Percentiles rank a stretch among this genome's conserved stretches.
phyloP scores from a whole-genome alignment of 345 rosid genomes.

The Isatis tinctoria region DNA sequence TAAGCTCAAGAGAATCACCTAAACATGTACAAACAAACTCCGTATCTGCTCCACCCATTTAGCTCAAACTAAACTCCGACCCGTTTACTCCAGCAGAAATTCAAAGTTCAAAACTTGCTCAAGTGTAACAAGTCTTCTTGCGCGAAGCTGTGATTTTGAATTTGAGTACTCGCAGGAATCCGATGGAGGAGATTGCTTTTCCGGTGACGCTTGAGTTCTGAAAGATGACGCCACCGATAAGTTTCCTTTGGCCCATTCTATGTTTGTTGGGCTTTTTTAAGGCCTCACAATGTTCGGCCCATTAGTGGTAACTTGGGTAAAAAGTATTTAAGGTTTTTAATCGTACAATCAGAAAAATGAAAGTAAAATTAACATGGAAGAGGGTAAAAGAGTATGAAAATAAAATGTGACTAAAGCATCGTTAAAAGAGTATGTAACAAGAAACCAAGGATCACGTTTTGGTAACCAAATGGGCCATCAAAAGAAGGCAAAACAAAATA shows the following conservation, averaged over 20 bases:
- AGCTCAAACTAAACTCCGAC: background rate
- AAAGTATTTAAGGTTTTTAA: background rate
- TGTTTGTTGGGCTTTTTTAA: background rate
- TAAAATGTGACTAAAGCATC: conserved; percentile 26
- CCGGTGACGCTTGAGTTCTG: background rate
- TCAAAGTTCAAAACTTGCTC: too few species aligned
- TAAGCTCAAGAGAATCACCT: background rate
- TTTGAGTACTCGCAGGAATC: background rate
- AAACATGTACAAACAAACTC: background rate
- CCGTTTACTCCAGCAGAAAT: background rate
- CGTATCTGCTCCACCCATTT: background rate
- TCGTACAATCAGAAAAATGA: background rate
- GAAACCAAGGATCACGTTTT: conserved; percentile 3
- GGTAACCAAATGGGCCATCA: conserved; percentile 1
- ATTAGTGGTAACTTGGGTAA: background rate
- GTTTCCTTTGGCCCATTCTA: background rate
- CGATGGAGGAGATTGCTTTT: background rate
- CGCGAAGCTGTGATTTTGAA: background rate
- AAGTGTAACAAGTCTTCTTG: background rate
- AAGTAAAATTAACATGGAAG: background rate
- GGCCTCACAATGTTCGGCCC: background rate
- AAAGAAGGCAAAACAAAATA: background rate
- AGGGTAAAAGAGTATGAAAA: background rate
- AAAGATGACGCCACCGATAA: background rate
- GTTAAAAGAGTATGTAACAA: conserved; percentile 2